Evolutionary conservation across 164 flowering plant genomes (phyloP).

Genomic region (Vitis vinifera): DNA sequence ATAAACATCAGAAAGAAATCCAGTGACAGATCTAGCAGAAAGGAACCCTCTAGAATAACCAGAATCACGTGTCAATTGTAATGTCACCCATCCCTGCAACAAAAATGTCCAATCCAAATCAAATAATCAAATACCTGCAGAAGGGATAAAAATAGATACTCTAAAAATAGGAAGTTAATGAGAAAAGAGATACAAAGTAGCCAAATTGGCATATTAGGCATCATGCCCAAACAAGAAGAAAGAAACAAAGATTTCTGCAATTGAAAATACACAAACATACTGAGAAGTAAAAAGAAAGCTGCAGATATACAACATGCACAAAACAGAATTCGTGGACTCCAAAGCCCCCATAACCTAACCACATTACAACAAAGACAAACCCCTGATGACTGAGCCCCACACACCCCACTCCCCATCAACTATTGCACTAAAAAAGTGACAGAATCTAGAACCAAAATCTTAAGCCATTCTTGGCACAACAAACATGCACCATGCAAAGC

Average conservation of each 20-base stretch:
- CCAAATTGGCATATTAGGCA: background rate
- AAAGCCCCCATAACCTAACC: too few species aligned
- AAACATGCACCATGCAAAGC: too few species aligned
- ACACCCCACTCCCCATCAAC: too few species aligned
- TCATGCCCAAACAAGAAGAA: background rate
- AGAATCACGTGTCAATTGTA: conserved; percentile 78
- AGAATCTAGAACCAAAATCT: too few species aligned
- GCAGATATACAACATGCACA: too few species aligned
- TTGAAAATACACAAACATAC: too few species aligned
- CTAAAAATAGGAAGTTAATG: background rate
- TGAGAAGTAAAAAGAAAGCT: too few species aligned
- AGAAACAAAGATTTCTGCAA: background rate
- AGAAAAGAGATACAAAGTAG: background rate
- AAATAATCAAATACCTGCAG: background rate
- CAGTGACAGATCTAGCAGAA: conserved; percentile 87
- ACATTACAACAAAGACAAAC: too few species aligned
- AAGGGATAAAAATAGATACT: background rate
- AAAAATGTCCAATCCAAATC: conserved; percentile 2
- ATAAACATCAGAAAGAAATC: conserved; percentile 82
- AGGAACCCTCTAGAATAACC: conserved; percentile 58
- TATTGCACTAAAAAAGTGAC: too few species aligned
- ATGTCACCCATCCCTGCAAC: conserved; percentile 82
- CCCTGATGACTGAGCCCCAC: too few species aligned
- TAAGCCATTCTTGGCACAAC: too few species aligned
- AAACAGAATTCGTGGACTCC: too few species aligned